phyloP scores from a whole-genome alignment of 2,329 filamentous ascomycete genomes.

The Leptographium flavum region DNA sequence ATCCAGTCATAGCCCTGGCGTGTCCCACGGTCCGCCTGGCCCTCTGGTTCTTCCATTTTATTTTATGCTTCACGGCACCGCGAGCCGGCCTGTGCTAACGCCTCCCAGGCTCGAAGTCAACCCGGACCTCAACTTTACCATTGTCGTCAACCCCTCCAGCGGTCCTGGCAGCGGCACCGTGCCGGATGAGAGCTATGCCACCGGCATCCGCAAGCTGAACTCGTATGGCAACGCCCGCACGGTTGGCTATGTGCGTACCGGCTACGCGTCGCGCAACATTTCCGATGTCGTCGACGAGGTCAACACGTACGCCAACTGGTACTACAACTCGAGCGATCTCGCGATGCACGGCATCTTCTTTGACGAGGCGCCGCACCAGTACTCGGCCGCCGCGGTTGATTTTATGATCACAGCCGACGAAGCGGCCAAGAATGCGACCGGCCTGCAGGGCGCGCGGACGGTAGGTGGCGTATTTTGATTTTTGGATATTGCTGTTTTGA shows the following conservation, averaged over 20 bases:
- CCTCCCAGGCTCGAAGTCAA: not conserved
- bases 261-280: constrained; percentile 3
- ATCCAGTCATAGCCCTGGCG: no score
- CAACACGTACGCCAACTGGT: constrained; percentile 2
- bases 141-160: constrained; percentile 9
- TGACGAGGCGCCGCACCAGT: constrained; percentile 4
- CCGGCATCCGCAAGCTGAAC: not conserved
- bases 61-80: not conserved
- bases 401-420: not conserved
- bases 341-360: constrained; percentile 6
- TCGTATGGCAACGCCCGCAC: not conserved
- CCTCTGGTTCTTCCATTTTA: no score
- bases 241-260: constrained; percentile 5
- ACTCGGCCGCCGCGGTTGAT: not conserved
- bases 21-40: no score
- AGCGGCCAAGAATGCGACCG: not conserved
- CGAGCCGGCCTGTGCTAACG: not conserved
- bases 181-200: not conserved
- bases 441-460: not conserved
- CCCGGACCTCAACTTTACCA: constrained; percentile 5
- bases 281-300: constrained; percentile 2
- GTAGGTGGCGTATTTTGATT: not conserved
- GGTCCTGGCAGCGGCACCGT: constrained; percentile 3
- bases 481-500: not conserved
- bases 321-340: not conserved